Percentiles rank a stretch among this genome's conserved stretches.
Conservation (phyloP, 163 green algal species). For the Scenedesmus sp. region DNA sequence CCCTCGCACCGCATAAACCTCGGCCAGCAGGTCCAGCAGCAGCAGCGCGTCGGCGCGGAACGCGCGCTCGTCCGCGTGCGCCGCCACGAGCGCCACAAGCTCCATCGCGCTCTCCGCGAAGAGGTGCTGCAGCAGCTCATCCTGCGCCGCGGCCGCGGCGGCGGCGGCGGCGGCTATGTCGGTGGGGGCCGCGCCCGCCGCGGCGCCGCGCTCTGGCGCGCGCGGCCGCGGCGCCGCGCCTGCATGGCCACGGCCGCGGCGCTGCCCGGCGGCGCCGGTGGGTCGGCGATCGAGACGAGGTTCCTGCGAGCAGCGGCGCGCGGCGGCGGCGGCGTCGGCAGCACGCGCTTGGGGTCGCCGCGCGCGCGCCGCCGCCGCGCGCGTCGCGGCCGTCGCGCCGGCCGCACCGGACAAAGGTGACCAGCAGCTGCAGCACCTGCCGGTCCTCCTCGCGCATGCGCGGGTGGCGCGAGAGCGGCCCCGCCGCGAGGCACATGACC, state of each 20-base stretch:
- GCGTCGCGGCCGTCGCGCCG: no score
- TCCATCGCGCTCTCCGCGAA: slow-evolving; percentile 78
- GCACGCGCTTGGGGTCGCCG: neutral
- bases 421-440: slow-evolving; percentile 85
- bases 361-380: no score
- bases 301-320: neutral
- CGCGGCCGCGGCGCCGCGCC: neutral
- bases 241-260: neutral
- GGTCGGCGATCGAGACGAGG: slow-evolving; percentile 25
- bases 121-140: slow-evolving; percentile 69
- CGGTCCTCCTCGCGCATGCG: slow-evolving; percentile 74
- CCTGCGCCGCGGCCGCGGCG: no score
- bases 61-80: slow-evolving; percentile 56
- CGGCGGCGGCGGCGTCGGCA: no score
- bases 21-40: slow-evolving; percentile 79
- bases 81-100: slow-evolving; percentile 77
- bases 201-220: no score
- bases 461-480: slow-evolving; percentile 58
- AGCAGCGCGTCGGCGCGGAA: slow-evolving; percentile 65
- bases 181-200: no score
- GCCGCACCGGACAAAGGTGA: slow-evolving; percentile 91
- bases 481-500: slow-evolving; percentile 21
- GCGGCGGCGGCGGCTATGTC: no score
- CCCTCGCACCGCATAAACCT: slow-evolving; percentile 62
- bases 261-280: neutral